Base-by-base conservation (phyloP, 495 filamentous ascomycete species). In the Tuber magnatum region DNA sequence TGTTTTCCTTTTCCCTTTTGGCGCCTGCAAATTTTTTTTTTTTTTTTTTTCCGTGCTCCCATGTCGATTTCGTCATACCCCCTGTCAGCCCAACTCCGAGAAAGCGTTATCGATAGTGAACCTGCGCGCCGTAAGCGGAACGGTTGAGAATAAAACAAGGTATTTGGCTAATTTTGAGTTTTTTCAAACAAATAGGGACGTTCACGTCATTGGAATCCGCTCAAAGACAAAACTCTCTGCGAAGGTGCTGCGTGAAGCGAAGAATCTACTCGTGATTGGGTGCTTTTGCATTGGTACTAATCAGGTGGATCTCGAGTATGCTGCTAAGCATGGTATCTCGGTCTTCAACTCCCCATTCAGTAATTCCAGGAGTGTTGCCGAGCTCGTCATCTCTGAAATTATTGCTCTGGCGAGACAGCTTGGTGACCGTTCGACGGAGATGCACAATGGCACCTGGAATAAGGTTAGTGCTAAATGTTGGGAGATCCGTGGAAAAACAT, bases 211-310 rank as follows among this genome's bases (percentile, higher is more conserved):
- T 82, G 95, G 95, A 75, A 97, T 99, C 78, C 92, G 95, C 76
- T 97, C 95, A 28, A 97, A 98, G 86, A 99, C 95, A 35, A 94
- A 94, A 84, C 88, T 99, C 77, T 93, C 90, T 20, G 90, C 91
- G 65, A 90, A 90, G 75, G 91, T 99, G 41, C 85, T 99, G 75
- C 88, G 88, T 71, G 90, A 96, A 82, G 95, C 95, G 39, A 94
- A 93, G 85, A 94, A 97, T 81, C 89, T 99, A 41, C 91, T 97
- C 73, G 94, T 97, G 71, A 90, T 98, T 75, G 95, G 95, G 56
- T 97, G 94, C 85, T 99, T 99, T 87, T 99, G 95, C 84, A 99
- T 99, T 76, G 95, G 94, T 71, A 99, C 95, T 71, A 97, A 97
- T 86, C 94, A 97, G 83, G 95, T 98, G 74, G 93, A 98, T 82